Conservation (phyloP, 768 basidiomycete species). For the Boletus sp. region DNA sequence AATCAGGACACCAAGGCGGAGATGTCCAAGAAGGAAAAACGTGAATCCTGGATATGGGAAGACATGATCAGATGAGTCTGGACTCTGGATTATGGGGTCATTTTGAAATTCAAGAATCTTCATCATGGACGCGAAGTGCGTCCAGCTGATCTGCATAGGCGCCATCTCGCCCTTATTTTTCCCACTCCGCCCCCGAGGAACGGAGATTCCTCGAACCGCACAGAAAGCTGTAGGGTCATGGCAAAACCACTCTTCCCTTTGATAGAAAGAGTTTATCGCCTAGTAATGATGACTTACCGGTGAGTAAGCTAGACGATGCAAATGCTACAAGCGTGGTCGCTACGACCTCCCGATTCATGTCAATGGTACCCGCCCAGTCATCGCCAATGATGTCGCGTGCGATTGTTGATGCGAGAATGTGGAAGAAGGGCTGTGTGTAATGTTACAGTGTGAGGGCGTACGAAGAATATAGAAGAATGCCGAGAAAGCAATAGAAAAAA, state of each 20-base stretch:
- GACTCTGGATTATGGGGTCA: neutral
- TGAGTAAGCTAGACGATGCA: constrained; percentile 82
- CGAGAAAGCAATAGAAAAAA: neutral
- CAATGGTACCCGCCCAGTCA: constrained; percentile 42
- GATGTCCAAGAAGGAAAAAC: constrained; percentile 83
- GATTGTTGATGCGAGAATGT: constrained; percentile 66
- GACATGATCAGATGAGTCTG: constrained; percentile 7
- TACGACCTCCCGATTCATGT: constrained; percentile 67
- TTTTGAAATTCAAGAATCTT: constrained; percentile 17
- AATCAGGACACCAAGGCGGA: constrained; percentile 80
- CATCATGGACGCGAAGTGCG: neutral
- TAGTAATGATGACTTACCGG: constrained; percentile 48
- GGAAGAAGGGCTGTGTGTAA: constrained; percentile 61
- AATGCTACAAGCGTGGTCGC: constrained; percentile 91
- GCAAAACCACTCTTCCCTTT: neutral
- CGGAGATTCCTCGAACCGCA: neutral
- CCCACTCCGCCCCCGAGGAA: neutral
- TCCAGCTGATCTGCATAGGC: neutral
- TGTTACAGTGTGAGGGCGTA: neutral
- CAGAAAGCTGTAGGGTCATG: neutral
- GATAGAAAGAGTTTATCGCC: neutral
- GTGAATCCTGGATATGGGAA: constrained; percentile 39
- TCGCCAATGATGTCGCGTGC: constrained; percentile 50
- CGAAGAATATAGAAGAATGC: neutral
- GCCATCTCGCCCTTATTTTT: neutral